These are phyloP conservation scores for grape (Vitis vinifera) DNA, from an alignment of 164 flowering plant species.

Conservation along the genomic window DNA sequence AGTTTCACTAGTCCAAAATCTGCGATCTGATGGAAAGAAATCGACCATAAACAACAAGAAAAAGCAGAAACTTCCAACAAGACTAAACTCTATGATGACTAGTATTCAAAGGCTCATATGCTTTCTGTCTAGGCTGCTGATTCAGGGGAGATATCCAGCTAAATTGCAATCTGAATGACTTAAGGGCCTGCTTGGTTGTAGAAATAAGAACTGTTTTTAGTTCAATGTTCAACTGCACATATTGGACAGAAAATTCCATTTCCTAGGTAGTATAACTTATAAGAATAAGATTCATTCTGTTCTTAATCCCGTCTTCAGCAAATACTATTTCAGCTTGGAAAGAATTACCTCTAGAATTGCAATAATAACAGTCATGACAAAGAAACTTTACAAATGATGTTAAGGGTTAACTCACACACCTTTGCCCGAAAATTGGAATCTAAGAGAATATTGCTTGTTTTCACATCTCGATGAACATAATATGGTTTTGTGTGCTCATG, in stretches of 20 bases:
- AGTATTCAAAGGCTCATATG: not conserved
- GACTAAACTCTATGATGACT: not conserved
- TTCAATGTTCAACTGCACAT: not conserved
- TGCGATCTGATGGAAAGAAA: slow-evolving; percentile 24
- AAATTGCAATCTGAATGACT: too few species aligned
- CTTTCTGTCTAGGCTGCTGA: not conserved
- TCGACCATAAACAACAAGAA: not conserved
- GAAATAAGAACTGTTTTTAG: too few species aligned
- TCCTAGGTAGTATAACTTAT: too few species aligned
- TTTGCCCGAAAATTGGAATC: slow-evolving; percentile 36
- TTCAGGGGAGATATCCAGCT: not conserved
- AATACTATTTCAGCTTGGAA: not conserved
- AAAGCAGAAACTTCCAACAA: not conserved
- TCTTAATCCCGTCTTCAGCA: too few species aligned
- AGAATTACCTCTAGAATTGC: too few species aligned
- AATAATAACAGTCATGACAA: not conserved
- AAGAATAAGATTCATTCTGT: too few species aligned
- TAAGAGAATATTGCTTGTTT: slow-evolving; percentile 38
- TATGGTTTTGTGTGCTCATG: slow-evolving; percentile 31
- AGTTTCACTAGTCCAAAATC: slow-evolving; percentile 45
- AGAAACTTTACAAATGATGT: not conserved
- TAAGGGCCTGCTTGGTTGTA: too few species aligned
- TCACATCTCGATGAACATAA: slow-evolving; percentile 41
- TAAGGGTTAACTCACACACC: slow-evolving; percentile 18
- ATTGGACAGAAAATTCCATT: not conserved